phyloP scores from a whole-genome alignment of 305 asterid species.

The Rubia peregrina region DNA sequence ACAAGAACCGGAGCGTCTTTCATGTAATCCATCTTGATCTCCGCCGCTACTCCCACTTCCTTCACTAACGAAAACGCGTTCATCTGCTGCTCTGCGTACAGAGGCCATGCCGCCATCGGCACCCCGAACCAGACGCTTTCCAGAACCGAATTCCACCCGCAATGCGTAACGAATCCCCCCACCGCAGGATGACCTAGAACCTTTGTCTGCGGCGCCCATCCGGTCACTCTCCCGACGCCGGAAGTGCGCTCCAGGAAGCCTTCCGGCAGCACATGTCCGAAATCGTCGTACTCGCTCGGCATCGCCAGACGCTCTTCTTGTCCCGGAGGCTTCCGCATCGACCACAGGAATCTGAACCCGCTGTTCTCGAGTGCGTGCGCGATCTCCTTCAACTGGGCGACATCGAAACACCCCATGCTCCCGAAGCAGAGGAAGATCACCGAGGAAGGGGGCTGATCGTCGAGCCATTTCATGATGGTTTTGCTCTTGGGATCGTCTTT shows the following conservation, averaged over 20 bases:
- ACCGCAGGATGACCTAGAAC: constrained; percentile 19
- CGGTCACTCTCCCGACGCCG: constrained; percentile 18
- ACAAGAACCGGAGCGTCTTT: neutral
- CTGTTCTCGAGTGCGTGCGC: constrained; percentile 24
- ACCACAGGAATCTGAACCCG: constrained; percentile 27
- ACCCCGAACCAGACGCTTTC: constrained; percentile 31
- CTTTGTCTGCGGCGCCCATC: constrained; percentile 26
- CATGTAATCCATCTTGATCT: constrained; percentile 24
- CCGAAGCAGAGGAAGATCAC: constrained; percentile 29
- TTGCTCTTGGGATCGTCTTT: neutral
- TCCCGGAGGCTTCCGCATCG: constrained; percentile 12
- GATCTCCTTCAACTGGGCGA: constrained; percentile 24
- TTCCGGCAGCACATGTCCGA: constrained; percentile 22
- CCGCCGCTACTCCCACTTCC: constrained; percentile 23
- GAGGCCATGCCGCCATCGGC: constrained; percentile 28
- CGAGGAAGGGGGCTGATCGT: constrained; percentile 20
- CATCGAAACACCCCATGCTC: constrained; percentile 23
- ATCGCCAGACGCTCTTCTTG: neutral
- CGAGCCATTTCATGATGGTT: constrained; percentile 19
- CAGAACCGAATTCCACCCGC: constrained; percentile 29
- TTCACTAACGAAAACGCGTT: constrained; percentile 26
- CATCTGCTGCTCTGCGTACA: constrained; percentile 29
- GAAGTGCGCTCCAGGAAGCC: constrained; percentile 23
- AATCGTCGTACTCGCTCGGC: constrained; percentile 18
- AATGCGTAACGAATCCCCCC: constrained; percentile 28